phyloP scores from a whole-genome alignment of 371 early-diverging fungal species.

The Rhizomucor pusillus region DNA sequence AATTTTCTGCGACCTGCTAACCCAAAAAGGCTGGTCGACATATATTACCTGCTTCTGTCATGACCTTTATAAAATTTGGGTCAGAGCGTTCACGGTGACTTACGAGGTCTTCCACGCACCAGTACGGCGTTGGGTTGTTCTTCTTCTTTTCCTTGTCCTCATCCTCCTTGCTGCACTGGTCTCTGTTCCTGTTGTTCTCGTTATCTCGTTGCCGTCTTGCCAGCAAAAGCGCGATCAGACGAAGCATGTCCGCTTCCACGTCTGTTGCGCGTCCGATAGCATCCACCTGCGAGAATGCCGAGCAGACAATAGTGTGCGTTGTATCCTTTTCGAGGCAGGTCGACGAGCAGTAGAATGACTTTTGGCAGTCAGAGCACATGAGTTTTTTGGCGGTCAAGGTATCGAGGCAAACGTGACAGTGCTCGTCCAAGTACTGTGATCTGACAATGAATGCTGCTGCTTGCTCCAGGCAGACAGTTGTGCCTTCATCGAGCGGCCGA shows the following conservation, averaged over 20 bases:
- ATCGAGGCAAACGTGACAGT: slow-evolving; percentile 62
- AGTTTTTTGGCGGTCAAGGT: slow-evolving; percentile 31
- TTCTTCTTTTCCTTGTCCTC: too few relatives aligned
- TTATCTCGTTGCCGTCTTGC: slow-evolving; percentile 37
- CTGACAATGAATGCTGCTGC: slow-evolving; percentile 62
- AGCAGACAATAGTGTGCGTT: slow-evolving; percentile 52
- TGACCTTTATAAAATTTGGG: slow-evolving; percentile 44
- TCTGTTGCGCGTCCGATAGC: slow-evolving; percentile 48
- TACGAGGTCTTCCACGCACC: slow-evolving; percentile 57
- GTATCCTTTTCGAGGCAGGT: slow-evolving; percentile 48
- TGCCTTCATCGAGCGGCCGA: slow-evolving; percentile 47
- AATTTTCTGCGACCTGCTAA: too few relatives aligned
- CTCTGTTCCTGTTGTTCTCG: slow-evolving; percentile 3
- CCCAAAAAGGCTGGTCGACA: too few relatives aligned
- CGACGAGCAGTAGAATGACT: slow-evolving; percentile 61
- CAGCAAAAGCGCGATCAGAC: slow-evolving; percentile 47
- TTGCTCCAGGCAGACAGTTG: slow-evolving; percentile 50
- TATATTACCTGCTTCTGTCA: slow-evolving; percentile 46
- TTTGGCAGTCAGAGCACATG: slow-evolving; percentile 54
- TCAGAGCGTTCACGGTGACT: slow-evolving; percentile 56
- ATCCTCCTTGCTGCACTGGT: neutral
- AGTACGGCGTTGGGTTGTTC: slow-evolving; percentile 36
- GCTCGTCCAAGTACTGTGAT: slow-evolving; percentile 45
- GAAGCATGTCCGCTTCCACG: slow-evolving; percentile 56
- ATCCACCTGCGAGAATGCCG: slow-evolving; percentile 38